A percentile compares a stretch with the other conserved stretches of the same genome.
phyloP scores from a whole-genome alignment of 768 basidiomycete genomes.

The Leccinum subgranulosum region DNA sequence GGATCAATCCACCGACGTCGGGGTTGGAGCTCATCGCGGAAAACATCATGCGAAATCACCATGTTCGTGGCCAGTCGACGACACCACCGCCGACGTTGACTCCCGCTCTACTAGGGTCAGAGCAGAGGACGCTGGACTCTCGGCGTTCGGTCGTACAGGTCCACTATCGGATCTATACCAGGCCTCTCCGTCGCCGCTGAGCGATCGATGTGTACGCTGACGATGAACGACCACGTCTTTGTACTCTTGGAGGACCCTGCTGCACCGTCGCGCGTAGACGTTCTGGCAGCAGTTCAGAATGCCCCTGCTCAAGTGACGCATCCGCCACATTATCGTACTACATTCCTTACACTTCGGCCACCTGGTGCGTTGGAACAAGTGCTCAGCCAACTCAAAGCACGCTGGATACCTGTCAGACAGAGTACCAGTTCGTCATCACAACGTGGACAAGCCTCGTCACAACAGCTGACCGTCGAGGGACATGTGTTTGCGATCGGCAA shows the following conservation, averaged over 20 bases:
- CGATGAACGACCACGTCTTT: conserved; percentile 79
- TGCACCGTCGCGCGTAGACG: conserved; percentile 65
- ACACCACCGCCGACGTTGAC: conserved; percentile 14
- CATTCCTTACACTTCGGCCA: conserved; percentile 72
- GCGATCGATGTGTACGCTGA: conserved; percentile 70
- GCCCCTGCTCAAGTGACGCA: conserved; percentile 27
- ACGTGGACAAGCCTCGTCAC: conserved; percentile 48
- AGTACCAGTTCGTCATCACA: conserved; percentile 36
- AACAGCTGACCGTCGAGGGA: conserved; percentile 73
- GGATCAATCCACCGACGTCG: conserved; percentile 77
- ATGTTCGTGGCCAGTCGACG: conserved; percentile 38
- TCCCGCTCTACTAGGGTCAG: conserved; percentile 49
- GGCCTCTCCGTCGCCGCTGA: conserved; percentile 53
- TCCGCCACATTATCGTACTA: conserved; percentile 65
- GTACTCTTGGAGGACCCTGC: conserved; percentile 74
- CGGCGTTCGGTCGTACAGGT: conserved; percentile 70
- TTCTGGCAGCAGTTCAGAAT: conserved; percentile 37
- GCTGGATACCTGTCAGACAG: conserved; percentile 72
- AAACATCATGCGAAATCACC: conserved; percentile 70
- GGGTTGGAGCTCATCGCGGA: conserved; percentile 66
- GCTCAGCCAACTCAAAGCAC: conserved; percentile 67
- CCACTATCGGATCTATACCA: conserved; percentile 57
- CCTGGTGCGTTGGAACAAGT: conserved; percentile 75
- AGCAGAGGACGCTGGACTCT: conserved; percentile 66
- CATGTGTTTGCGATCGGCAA: conserved; percentile 71